phyloP scores from a whole-genome alignment of 192 early-diverging fungal genomes.

The Backusella westeae region DNA sequence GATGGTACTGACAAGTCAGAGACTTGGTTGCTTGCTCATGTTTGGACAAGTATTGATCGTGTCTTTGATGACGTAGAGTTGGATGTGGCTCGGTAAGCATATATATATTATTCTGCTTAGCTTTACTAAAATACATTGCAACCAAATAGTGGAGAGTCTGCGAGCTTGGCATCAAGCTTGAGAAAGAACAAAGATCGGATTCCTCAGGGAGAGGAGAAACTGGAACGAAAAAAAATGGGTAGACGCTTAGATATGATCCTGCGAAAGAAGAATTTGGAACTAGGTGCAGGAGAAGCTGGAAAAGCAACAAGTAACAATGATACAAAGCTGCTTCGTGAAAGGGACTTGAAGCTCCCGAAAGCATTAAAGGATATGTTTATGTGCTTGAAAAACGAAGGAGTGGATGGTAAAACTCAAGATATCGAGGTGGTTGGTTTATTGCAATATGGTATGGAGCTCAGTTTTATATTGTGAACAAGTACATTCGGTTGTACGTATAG shows the following conservation, averaged over 20 bases:
- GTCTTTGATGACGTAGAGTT: too few relatives aligned
- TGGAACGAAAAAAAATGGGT: constrained; percentile 2
- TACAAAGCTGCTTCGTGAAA: constrained; percentile 7
- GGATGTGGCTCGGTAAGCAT: too few relatives aligned
- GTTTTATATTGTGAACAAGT: constrained; percentile 2
- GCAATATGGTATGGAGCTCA: constrained; percentile 1
- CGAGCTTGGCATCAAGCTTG: constrained; percentile 7
- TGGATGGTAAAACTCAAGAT: constrained; percentile 4
- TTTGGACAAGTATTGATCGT: too few relatives aligned
- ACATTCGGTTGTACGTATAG: neutral
- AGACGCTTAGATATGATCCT: constrained; percentile 10
- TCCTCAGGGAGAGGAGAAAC: constrained; percentile 9
- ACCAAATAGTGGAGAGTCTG: constrained; percentile 7
- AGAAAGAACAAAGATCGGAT: constrained; percentile 9
- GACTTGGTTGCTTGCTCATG: too few relatives aligned
- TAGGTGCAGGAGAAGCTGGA: constrained; percentile 8
- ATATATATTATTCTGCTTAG: neutral
- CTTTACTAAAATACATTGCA: neutral
- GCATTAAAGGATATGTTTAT: constrained; percentile 9
- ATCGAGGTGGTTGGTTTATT: constrained; percentile 10
- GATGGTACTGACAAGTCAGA: too few relatives aligned
- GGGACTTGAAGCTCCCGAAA: constrained; percentile 6
- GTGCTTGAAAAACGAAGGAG: constrained; percentile 8
- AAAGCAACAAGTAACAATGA: constrained; percentile 6
- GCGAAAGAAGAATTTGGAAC: constrained; percentile 9